Evolutionary conservation across 2,329 filamentous ascomycete genomes (phyloP).

Genomic region (Orbilia javanica): DNA sequence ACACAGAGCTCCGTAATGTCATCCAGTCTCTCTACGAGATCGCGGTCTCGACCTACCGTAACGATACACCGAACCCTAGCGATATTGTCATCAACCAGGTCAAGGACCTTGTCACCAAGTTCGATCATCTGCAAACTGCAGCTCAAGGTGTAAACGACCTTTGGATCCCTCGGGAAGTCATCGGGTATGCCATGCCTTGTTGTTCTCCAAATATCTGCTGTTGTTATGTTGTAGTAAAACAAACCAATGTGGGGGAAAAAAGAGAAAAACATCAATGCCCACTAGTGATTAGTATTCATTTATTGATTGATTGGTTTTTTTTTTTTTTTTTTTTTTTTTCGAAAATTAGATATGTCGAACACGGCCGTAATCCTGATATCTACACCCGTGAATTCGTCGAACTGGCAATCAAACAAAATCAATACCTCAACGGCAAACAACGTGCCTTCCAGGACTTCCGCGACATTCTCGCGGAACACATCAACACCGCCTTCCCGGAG

Average conservation of each 20-base stretch:
- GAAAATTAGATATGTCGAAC: slow-evolving; percentile 75
- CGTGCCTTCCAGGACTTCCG: slow-evolving; percentile 73
- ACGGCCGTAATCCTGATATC: slow-evolving; percentile 79
- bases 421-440: slow-evolving; percentile 76
- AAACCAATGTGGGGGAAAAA: no score
- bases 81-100: slow-evolving; percentile 72
- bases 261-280: background rate
- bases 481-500: slow-evolving; percentile 73
- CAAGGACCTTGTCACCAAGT: slow-evolving; percentile 62
- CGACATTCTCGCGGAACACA: slow-evolving; percentile 74
- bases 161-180: slow-evolving; percentile 66
- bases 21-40: slow-evolving; percentile 75
- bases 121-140: slow-evolving; percentile 20
- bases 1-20: slow-evolving; percentile 73
- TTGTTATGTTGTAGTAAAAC: background rate
- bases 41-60: slow-evolving; percentile 75
- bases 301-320: no score
- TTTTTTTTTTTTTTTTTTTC: no score
- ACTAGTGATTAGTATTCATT: no score
- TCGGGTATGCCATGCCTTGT: slow-evolving; percentile 64
- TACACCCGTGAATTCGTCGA: slow-evolving; percentile 81
- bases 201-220: no score
- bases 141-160: slow-evolving; percentile 64
- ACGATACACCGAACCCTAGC: slow-evolving; percentile 68
- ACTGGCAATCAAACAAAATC: slow-evolving; percentile 75